Conservation (phyloP, 129 eudicot genomes). For the Centrapalus pauciflorus region DNA sequence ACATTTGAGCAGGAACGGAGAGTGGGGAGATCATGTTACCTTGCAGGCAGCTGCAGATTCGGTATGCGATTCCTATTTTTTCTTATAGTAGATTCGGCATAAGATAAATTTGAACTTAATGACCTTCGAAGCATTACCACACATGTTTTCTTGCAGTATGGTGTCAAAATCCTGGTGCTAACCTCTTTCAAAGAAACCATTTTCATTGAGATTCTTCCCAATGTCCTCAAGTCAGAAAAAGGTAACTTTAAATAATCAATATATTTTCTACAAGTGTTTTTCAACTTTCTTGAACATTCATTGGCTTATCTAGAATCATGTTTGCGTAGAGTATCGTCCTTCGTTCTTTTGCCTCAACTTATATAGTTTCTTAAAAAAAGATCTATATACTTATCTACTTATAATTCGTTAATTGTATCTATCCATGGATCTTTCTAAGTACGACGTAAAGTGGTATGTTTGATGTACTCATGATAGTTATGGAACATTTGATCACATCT, state of each 20-base stretch:
- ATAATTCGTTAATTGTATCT: neutral
- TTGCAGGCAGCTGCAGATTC: conserved; percentile 30
- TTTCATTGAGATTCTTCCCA: conserved; percentile 58
- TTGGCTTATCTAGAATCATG: neutral
- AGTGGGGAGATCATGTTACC: conserved; percentile 33
- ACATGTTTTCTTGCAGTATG: conserved; percentile 43
- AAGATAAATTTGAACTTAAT: neutral
- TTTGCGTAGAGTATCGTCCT: neutral
- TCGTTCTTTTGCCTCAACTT: neutral
- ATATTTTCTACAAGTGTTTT: neutral
- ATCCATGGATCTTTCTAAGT: conserved; percentile 4
- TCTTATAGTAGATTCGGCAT: neutral
- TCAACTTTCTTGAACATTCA: neutral
- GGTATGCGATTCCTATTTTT: neutral
- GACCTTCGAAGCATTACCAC: neutral
- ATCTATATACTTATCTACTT: neutral
- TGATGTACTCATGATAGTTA: neutral
- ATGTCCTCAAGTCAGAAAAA: conserved; percentile 45
- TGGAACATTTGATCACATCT: neutral
- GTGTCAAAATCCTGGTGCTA: conserved; percentile 43
- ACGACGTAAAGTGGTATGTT: neutral
- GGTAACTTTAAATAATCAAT: conserved; percentile 25
- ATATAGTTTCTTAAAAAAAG: neutral
- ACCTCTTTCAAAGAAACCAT: conserved; percentile 57
- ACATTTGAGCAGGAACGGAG: conserved; percentile 20